Base-by-base conservation (phyloP, 768 basidiomycete genomes). In the Collybiopsis luxurians region DNA sequence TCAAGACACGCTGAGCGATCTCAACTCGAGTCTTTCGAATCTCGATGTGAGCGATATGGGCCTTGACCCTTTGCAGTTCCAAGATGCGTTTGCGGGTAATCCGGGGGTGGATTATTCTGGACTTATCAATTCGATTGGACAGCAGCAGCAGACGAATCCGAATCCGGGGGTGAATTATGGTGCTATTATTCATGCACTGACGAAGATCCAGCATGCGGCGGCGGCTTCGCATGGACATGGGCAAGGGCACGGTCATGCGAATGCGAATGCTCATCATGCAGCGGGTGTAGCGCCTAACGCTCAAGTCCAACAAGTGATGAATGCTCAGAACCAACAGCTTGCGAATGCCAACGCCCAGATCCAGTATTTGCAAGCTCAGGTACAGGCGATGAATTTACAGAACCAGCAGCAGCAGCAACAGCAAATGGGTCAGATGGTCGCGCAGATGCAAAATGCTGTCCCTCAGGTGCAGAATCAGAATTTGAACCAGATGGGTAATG, bases 91-190 rank as follows among this genome's bases (percentile, higher is more conserved):
- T 24, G 62, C 72, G 47, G 70, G 67, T 2, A 58, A 60, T 23
- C 69, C 68, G 4, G 56, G 67, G 50, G 73, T 72, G 23, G 66
- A 74, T 59, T 76, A 75, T 58, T 63, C 64, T 28, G 66, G 51
- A 0, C 67, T 73, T 4, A 68, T 75, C 19, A 63, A 69, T 55
- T 70, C 69, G 2, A 59, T 75, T 44, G 38, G 65, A 27, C 61
- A 65, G 17, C 70, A 71, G 55, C 72, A 71, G 44, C 53, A 55
- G 43, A 30, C 31, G 27, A 46, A 27, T 36, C 12, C 47, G 2
- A 3, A n/a, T 1, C 60, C 53, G 21, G 36, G 53, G 45, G 59
- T 65, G 7, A 57, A 67, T 53, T 67, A 67, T 55, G 53, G 53
- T 39, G 58, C 42, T 36, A 47, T 67, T 44, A 65, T 67, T 19